Conservation (phyloP, 1,284 basidiomycete genomes). For the Austroboletus niveus region DNA sequence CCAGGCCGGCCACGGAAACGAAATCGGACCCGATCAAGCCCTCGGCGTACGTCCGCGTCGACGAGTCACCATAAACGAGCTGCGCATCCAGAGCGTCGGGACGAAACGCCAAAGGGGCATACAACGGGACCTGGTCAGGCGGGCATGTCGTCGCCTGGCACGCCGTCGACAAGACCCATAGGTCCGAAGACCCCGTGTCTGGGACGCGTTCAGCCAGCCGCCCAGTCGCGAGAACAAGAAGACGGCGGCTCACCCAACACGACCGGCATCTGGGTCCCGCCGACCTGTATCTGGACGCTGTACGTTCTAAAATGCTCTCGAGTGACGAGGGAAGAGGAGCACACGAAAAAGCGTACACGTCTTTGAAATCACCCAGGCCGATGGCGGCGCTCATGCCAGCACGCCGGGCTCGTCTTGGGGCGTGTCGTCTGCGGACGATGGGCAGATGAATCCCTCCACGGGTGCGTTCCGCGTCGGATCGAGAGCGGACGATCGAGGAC, state of each 20-base stretch:
- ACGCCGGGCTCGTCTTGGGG: conserved; percentile 8
- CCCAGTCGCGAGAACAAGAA: not conserved
- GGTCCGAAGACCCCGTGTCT: conserved; percentile 59
- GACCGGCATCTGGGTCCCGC: conserved; percentile 39
- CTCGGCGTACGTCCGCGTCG: conserved; percentile 50
- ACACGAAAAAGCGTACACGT: conserved; percentile 38
- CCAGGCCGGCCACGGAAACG: conserved; percentile 44
- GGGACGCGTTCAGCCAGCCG: not conserved
- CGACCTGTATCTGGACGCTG: conserved; percentile 44
- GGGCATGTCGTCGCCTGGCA: conserved; percentile 36
- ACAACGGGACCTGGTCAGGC: conserved; percentile 32
- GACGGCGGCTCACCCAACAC: conserved; percentile 40
- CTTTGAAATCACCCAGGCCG: conserved; percentile 40
- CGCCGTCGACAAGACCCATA: conserved; percentile 53
- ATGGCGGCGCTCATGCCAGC: conserved; percentile 20
- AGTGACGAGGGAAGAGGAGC: not conserved
- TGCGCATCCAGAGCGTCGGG: conserved; percentile 38
- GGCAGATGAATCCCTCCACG: conserved; percentile 26
- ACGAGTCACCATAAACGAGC: conserved; percentile 55
- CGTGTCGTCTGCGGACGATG: conserved; percentile 11
- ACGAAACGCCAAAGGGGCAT: conserved; percentile 40
- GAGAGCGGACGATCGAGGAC: conserved; percentile 6
- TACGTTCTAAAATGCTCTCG: conserved; percentile 39
- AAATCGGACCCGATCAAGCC: conserved; percentile 49
- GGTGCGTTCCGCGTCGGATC: not conserved